Conservation (phyloP, 2,329 filamentous ascomycete species). For the Venturia pyrina region DNA sequence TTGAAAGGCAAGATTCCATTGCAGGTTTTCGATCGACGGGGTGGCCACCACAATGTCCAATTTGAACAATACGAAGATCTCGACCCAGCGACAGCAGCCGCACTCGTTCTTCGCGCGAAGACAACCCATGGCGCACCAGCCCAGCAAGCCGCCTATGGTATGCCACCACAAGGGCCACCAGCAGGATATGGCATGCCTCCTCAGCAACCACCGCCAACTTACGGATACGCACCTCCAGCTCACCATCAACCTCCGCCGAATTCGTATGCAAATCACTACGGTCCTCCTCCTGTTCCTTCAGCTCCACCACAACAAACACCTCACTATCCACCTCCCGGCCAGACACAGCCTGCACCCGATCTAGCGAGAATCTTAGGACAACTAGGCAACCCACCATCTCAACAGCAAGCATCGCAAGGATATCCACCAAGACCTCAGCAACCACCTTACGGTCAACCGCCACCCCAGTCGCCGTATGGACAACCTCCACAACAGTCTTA, state of each 20-base stretch:
- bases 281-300: not conserved
- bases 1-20: constrained; percentile 64
- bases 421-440: not conserved
- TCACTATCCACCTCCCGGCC: not conserved
- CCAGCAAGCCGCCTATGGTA: not conserved
- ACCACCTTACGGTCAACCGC: not conserved
- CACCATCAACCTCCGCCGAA: not conserved
- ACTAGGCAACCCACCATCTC: not conserved
- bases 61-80: constrained; percentile 83
- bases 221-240: not conserved
- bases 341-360: not conserved
- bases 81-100: constrained; percentile 66
- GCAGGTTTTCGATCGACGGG: constrained; percentile 74
- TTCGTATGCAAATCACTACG: not conserved
- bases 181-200: constrained; percentile 5
- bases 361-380: constrained; percentile 8
- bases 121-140: constrained; percentile 16
- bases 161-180: constrained; percentile 1
- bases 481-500: not conserved
- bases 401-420: not conserved
- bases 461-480: not conserved
- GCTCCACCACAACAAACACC: not conserved
- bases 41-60: constrained; percentile 62
- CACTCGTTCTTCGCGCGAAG: constrained; percentile 68
- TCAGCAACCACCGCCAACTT: not conserved